Evolutionary conservation across 2,329 filamentous ascomycete species (phyloP).

Genomic region (Claviceps sp.): DNA sequence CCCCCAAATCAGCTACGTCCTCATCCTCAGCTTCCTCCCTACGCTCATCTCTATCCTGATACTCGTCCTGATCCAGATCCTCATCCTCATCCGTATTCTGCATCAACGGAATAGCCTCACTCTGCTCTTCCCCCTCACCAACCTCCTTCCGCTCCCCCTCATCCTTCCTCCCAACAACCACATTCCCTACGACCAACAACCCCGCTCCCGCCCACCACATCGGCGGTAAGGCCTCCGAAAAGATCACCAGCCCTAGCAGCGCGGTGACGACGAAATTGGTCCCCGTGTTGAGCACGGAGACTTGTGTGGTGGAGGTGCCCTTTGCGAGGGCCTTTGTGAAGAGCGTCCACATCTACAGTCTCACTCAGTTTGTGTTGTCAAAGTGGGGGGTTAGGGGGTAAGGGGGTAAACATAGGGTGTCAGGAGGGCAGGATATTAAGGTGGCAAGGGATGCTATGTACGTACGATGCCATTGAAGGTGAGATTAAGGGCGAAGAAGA

Average conservation of each 20-base stretch:
- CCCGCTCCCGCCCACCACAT: constrained; percentile 67
- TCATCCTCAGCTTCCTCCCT: constrained; percentile 13
- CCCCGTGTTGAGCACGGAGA: constrained; percentile 71
- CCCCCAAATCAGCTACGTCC: constrained; percentile 22
- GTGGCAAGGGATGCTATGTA: constrained; percentile 5
- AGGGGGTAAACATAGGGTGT: no score
- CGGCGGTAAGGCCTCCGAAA: constrained; percentile 56
- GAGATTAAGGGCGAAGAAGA: constrained; percentile 64
- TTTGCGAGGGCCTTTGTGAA: constrained; percentile 67
- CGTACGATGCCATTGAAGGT: constrained; percentile 57
- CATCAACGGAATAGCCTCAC: constrained; percentile 18
- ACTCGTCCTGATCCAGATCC: neutral
- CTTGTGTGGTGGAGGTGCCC: constrained; percentile 63
- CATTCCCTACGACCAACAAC: constrained; percentile 61
- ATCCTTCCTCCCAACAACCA: constrained; percentile 62
- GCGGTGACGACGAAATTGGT: constrained; percentile 72
- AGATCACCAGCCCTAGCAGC: constrained; percentile 55
- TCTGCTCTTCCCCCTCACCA: constrained; percentile 7
- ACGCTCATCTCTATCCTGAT: constrained; percentile 7
- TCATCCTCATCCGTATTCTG: neutral
- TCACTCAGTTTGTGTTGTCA: no score
- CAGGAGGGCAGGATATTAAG: neutral
- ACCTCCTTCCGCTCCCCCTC: constrained; percentile 21
- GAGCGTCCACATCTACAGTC: constrained; percentile 59
- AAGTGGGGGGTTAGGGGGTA: no score